Conservation (phyloP, 2,329 filamentous ascomycete species). For the Cladobotryum protrusum region DNA sequence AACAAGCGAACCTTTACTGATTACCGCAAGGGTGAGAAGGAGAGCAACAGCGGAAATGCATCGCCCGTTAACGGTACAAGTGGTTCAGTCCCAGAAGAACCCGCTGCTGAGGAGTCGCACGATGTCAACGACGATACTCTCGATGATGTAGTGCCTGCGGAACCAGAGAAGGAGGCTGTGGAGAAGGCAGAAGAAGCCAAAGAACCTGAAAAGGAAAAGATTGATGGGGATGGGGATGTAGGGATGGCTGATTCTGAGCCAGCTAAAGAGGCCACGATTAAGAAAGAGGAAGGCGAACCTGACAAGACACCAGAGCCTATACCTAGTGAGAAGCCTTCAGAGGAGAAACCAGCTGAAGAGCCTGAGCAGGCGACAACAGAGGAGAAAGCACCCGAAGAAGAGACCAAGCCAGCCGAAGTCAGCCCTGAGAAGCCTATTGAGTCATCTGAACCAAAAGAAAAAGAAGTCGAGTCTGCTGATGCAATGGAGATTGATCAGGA, state of each 20-base stretch:
- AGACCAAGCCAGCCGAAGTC: slow-evolving; percentile 12
- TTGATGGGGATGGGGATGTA: slow-evolving; percentile 45
- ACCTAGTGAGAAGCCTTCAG: slow-evolving; percentile 17
- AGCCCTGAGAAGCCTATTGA: slow-evolving; percentile 18
- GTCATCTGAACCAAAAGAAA: slow-evolving; percentile 13
- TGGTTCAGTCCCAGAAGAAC: slow-evolving; percentile 24
- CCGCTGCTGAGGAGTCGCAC: slow-evolving; percentile 25
- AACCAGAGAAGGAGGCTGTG: slow-evolving; percentile 21
- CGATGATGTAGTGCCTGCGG: slow-evolving; percentile 34
- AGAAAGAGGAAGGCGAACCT: slow-evolving; percentile 34
- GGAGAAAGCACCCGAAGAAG: slow-evolving; percentile 12
- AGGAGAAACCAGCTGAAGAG: slow-evolving; percentile 20
- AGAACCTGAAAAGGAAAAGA: slow-evolving; percentile 22
- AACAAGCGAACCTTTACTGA: slow-evolving; percentile 48
- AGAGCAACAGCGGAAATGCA: slow-evolving; percentile 31
- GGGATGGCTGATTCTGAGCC: slow-evolving; percentile 41
- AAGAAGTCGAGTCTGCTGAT: slow-evolving; percentile 15
- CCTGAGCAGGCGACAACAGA: slow-evolving; percentile 8
- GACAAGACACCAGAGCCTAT: slow-evolving; percentile 26
- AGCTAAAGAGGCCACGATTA: slow-evolving; percentile 28
- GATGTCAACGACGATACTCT: slow-evolving; percentile 37
- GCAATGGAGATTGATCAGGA: slow-evolving; percentile 30
- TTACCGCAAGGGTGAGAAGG: slow-evolving; percentile 38
- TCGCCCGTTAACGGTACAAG: slow-evolving; percentile 32
- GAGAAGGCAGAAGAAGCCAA: slow-evolving; percentile 6